Conservation (phyloP, 768 basidiomycete species). For the Rhizopogon vulgaris region DNA sequence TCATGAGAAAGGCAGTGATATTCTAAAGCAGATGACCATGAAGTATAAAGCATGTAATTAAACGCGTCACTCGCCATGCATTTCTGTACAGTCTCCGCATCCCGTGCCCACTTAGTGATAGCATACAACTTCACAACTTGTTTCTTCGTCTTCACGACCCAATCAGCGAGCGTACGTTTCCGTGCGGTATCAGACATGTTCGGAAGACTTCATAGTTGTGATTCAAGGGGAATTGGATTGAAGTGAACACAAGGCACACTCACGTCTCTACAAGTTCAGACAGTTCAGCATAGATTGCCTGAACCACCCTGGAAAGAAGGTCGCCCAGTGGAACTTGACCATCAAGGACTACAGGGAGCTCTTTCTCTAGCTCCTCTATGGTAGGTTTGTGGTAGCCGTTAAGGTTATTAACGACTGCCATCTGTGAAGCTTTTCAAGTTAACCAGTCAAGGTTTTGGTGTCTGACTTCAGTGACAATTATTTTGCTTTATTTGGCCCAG, state of each 20-base stretch:
- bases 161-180: constrained; percentile 79
- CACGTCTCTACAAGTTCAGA: constrained; percentile 85
- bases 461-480: too few relatives aligned
- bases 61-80: constrained; percentile 55
- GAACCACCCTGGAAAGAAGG: constrained; percentile 68
- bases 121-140: constrained; percentile 88
- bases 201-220: constrained; percentile 45
- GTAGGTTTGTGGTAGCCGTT: constrained; percentile 34
- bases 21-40: constrained; percentile 42
- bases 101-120: constrained; percentile 80
- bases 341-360: constrained; percentile 68
- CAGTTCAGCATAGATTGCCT: constrained; percentile 78
- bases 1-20: constrained; percentile 80
- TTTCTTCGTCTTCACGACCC: constrained; percentile 86
- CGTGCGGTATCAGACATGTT: constrained; percentile 77
- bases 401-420: constrained; percentile 6
- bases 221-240: constrained; percentile 4
- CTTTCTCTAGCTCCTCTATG: constrained; percentile 58
- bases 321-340: constrained; percentile 72
- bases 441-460: too few relatives aligned
- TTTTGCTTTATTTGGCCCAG: too few relatives aligned
- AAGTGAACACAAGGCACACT: constrained; percentile 18
- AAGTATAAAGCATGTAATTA: not conserved
- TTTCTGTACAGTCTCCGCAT: constrained; percentile 78
- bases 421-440: too few relatives aligned